Percentiles rank a stretch among this genome's conserved stretches.
Evolutionary conservation across 345 rosid species (phyloP).

Genomic region (Lenwebbia sp.): DNA sequence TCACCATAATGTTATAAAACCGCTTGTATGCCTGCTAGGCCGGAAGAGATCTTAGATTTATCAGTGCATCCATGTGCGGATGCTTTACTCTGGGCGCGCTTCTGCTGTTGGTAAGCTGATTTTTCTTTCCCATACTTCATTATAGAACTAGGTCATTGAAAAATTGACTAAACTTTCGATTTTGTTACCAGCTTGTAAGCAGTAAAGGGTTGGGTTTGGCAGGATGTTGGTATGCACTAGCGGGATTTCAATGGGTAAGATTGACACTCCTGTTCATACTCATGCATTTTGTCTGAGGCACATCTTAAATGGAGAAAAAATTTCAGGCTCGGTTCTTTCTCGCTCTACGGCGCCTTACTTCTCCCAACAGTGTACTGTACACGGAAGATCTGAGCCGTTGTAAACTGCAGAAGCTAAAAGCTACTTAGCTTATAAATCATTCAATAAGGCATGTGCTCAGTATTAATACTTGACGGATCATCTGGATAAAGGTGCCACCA

Average conservation of each 20-base stretch:
- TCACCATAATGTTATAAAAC: neutral
- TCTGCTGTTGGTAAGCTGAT: conserved; percentile 26
- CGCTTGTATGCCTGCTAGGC: conserved; percentile 22
- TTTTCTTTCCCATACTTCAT: neutral
- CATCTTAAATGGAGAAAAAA: neutral
- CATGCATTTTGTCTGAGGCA: neutral
- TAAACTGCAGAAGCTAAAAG: conserved; percentile 27
- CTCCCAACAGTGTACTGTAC: conserved; percentile 40
- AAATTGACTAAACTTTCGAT: neutral
- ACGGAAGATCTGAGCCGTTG: conserved; percentile 28
- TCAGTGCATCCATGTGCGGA: conserved; percentile 43
- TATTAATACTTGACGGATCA: neutral
- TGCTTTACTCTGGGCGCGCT: conserved; percentile 40
- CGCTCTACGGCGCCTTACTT: conserved; percentile 46
- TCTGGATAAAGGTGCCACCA: neutral
- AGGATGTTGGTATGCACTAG: conserved; percentile 62
- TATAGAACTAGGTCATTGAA: neutral
- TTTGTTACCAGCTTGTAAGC: conserved; percentile 32
- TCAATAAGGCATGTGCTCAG: neutral
- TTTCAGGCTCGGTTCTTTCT: conserved; percentile 56
- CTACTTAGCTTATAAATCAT: conserved; percentile 14
- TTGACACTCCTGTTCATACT: neutral
- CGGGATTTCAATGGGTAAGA: conserved; percentile 78
- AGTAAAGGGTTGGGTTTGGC: conserved; percentile 52
- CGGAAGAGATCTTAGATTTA: conserved; percentile 42